Percentiles rank a stretch among this genome's conserved stretches.
These are phyloP conservation scores for Paratinospora sagittata DNA, from an alignment of 164 flowering plant species.

Conservation along the genomic window DNA sequence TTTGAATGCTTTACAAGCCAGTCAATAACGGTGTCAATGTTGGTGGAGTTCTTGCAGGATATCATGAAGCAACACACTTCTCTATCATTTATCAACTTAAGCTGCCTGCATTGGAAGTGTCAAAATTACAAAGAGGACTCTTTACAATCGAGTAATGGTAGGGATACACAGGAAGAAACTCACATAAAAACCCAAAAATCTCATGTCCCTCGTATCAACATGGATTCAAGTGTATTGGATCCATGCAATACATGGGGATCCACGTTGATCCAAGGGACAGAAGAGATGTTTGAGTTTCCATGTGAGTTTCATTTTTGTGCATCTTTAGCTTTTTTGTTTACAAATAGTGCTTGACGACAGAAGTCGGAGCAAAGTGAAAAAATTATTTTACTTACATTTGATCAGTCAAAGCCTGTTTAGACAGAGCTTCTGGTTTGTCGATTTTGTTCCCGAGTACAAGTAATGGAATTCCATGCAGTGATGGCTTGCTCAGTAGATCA, in stretches of 20 bases:
- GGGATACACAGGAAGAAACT: too few species aligned
- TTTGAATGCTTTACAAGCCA: constrained; percentile 62
- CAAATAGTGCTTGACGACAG: too few species aligned
- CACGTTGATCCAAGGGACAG: too few species aligned
- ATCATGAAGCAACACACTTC: constrained; percentile 61
- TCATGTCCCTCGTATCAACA: too few species aligned
- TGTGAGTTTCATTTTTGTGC: too few species aligned
- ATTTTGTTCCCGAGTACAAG: constrained; percentile 80
- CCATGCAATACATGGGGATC: too few species aligned
- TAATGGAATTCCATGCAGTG: constrained; percentile 66
- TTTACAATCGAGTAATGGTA: too few species aligned
- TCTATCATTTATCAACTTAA: constrained; percentile 36
- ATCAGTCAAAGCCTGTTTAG: constrained; percentile 54
- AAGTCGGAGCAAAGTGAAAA: neutral
- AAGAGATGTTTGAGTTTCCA: too few species aligned
- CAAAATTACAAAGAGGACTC: too few species aligned
- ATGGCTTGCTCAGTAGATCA: constrained; percentile 68
- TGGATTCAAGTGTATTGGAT: too few species aligned
- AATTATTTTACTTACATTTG: constrained; percentile 47
- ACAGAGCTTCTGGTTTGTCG: constrained; percentile 62
- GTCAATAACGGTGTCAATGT: constrained; percentile 49
- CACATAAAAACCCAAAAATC: too few species aligned
- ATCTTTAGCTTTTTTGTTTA: too few species aligned
- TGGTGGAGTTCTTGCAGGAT: constrained; percentile 57
- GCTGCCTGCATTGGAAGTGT: constrained; percentile 35